phyloP scores from a whole-genome alignment of 768 basidiomycete genomes.

The Pleurotus tuoliensis region DNA sequence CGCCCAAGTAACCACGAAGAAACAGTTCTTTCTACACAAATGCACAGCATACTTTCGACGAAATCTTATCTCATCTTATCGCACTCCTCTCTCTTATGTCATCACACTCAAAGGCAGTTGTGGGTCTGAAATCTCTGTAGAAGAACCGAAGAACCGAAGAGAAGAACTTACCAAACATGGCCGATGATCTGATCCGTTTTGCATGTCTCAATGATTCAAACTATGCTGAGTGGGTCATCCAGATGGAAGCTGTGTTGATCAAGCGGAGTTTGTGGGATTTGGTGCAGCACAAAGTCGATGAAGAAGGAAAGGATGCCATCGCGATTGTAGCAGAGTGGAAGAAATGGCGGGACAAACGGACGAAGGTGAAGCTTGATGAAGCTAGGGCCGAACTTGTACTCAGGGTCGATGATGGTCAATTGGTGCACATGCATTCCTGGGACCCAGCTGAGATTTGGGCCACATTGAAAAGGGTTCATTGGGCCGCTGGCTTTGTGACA shows the following conservation, averaged over 20 bases:
- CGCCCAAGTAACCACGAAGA: too few species aligned
- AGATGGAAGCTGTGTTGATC: conserved; percentile 20
- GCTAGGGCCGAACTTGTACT: too few species aligned
- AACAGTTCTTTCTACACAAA: neutral
- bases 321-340: conserved; percentile 6
- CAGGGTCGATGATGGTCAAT: too few species aligned
- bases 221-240: conserved; percentile 19
- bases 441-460: conserved; percentile 17
- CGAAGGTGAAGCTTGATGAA: conserved; percentile 16
- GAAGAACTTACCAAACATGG: neutral
- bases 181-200: conserved; percentile 2
- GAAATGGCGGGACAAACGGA: conserved; percentile 8
- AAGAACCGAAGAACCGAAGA: neutral
- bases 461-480: conserved; percentile 17
- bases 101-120: neutral
- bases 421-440: too few species aligned
- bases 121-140: neutral
- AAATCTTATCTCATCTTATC: neutral
- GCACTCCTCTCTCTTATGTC: neutral
- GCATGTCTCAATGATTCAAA: conserved; percentile 18
- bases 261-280: conserved; percentile 13
- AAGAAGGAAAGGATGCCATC: neutral
- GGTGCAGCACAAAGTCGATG: neutral
- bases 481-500: conserved; percentile 20
- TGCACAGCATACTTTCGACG: neutral